These are phyloP conservation scores for Plasmopara halstedii DNA, from an alignment of 352 stramenopile species.

Conservation along the genomic window DNA sequence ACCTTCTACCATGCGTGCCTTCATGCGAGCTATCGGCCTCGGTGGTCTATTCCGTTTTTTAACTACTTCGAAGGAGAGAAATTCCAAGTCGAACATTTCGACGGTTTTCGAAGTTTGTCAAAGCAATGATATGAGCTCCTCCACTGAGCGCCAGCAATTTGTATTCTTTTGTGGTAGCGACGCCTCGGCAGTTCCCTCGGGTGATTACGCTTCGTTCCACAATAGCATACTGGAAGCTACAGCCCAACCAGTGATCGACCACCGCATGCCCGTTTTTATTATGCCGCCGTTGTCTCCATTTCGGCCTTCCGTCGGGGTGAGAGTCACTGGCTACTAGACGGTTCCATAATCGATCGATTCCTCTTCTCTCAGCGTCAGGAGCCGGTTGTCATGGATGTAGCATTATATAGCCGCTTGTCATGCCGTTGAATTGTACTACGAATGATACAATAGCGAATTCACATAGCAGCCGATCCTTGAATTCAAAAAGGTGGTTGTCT, in stretches of 20 bases:
- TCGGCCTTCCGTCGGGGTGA: slow-evolving; percentile 12
- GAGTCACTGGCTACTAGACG: slow-evolving; percentile 22
- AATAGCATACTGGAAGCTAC: slow-evolving; percentile 15
- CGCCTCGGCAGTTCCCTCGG: slow-evolving; percentile 19
- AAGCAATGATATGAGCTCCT: slow-evolving; percentile 32
- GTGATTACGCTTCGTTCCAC: slow-evolving; percentile 13
- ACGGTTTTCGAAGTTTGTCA: slow-evolving; percentile 17
- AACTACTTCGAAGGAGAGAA: slow-evolving; percentile 2
- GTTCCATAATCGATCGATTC: neutral
- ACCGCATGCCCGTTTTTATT: slow-evolving; percentile 74
- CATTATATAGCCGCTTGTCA: too few species aligned
- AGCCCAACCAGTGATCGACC: slow-evolving; percentile 38
- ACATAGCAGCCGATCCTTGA: too few species aligned
- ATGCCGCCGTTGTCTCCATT: slow-evolving; percentile 21
- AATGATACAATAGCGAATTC: too few species aligned
- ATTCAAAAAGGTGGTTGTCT: too few species aligned
- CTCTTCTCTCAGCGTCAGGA: too few species aligned
- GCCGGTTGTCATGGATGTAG: too few species aligned
- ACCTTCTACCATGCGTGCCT: slow-evolving; percentile 40
- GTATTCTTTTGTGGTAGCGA: slow-evolving; percentile 76
- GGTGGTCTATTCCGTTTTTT: slow-evolving; percentile 41
- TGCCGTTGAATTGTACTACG: too few species aligned
- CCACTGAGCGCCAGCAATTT: slow-evolving; percentile 48
- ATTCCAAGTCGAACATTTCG: slow-evolving; percentile 4
- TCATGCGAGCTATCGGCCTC: slow-evolving; percentile 60